Percentiles rank a stretch among this genome's conserved stretches.
phyloP scores from a whole-genome alignment of 2,329 filamentous ascomycete genomes.

The Sordariomycetes sp. region DNA sequence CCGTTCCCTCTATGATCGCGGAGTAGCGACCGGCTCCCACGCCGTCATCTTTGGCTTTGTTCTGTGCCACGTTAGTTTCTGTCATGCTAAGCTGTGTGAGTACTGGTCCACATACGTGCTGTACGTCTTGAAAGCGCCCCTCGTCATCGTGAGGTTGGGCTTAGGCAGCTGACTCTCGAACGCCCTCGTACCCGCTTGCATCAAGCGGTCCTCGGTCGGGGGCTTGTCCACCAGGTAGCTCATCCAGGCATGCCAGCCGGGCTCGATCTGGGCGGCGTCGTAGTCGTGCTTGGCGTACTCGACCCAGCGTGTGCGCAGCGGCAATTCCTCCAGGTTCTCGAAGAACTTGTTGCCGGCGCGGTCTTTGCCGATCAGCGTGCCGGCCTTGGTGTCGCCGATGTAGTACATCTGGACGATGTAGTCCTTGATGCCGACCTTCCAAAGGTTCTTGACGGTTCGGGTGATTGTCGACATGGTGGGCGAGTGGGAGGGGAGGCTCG shows the following conservation, averaged over 20 bases:
- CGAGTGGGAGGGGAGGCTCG: background rate
- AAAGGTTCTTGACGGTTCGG: conserved; percentile 79
- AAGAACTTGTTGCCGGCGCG: conserved; percentile 95
- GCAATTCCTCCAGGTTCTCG: conserved; percentile 92
- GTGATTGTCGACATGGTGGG: conserved; percentile 76
- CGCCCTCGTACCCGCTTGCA: conserved; percentile 55
- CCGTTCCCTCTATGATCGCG: conserved; percentile 15
- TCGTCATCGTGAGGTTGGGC: conserved; percentile 65
- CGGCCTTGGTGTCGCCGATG: conserved; percentile 94
- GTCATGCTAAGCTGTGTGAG: background rate
- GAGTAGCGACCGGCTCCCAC: conserved; percentile 39
- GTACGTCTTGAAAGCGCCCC: conserved; percentile 84
- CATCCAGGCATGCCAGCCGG: conserved; percentile 98
- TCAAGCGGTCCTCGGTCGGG: conserved; percentile 64
- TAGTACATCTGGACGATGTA: conserved; percentile 72
- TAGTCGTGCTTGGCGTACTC: conserved; percentile 87
- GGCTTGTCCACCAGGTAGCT: conserved; percentile 87
- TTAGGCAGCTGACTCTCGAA: conserved; percentile 70
- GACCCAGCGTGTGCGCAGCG: conserved; percentile 93
- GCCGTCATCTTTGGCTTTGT: conserved; percentile 42
- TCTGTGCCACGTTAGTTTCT: conserved; percentile 18
- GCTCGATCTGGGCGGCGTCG: conserved; percentile 79
- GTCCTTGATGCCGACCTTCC: conserved; percentile 85
- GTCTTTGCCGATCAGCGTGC: conserved; percentile 75
- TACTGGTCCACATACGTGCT: conserved; percentile 65